Evolutionary conservation across 805 yeast species (phyloP).

Genomic region (Saccharomycopsis babjevae): DNA sequence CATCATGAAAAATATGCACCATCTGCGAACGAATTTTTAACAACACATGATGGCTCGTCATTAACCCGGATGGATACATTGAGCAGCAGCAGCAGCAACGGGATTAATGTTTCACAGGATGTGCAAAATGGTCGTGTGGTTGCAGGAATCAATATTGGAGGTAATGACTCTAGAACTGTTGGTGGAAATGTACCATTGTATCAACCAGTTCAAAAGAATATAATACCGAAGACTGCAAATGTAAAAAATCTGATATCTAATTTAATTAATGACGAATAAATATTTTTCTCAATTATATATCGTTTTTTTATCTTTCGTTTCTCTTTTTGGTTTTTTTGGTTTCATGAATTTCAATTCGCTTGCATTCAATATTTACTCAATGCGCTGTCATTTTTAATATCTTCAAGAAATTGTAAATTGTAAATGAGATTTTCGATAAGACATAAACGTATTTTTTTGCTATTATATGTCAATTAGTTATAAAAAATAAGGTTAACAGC

Average conservation of each 20-base stretch:
- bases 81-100: not conserved
- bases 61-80: not conserved
- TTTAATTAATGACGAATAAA: not conserved
- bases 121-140: not conserved
- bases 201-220: not conserved
- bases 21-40: not conserved
- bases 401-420: not conserved
- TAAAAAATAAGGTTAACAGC: not conserved
- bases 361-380: not conserved
- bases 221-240: not conserved
- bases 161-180: not conserved
- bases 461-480: no score
- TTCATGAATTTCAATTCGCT: not conserved
- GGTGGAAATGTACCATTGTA: not conserved
- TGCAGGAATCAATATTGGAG: not conserved
- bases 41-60: not conserved
- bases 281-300: not conserved
- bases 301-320: not conserved
- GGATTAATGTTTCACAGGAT: not conserved
- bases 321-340: not conserved
- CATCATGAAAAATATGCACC: not conserved
- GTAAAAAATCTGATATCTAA: slow-evolving; percentile 1
- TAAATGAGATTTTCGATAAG: no score
- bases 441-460: no score
- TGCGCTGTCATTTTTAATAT: not conserved